Evolutionary conservation across 108 stramenopile species (phyloP).

Genomic region (Cyclostephanos tholiformis): DNA sequence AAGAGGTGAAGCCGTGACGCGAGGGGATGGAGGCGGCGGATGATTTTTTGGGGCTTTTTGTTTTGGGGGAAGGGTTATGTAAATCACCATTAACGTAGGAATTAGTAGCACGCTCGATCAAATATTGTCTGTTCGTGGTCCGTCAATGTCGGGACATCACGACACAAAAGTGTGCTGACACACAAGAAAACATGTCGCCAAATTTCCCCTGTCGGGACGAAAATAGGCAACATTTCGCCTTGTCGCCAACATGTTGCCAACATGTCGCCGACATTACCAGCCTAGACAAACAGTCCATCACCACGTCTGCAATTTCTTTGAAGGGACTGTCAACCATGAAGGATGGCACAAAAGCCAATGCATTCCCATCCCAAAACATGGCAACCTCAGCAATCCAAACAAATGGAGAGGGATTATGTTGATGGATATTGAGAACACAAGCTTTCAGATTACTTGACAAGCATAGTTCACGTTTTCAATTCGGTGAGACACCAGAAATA

Average conservation of each 20-base stretch:
- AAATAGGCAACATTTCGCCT: no score
- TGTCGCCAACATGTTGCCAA: neutral
- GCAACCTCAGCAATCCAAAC: neutral
- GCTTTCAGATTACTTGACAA: neutral
- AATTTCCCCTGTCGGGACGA: no score
- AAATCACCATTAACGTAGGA: no score
- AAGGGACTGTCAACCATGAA: neutral
- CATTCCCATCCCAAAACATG: neutral
- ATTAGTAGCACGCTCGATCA: no score
- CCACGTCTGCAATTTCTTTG: neutral
- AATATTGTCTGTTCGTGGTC: no score
- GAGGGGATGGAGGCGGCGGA: no score
- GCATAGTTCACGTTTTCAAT: constrained; percentile 15
- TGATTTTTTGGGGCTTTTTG: no score
- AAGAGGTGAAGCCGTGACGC: no score
- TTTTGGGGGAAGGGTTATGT: no score
- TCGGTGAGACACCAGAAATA: constrained; percentile 2
- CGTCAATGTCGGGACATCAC: no score
- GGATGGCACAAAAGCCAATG: neutral
- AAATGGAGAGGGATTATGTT: constrained; percentile 12
- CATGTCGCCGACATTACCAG: neutral
- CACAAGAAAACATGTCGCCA: no score
- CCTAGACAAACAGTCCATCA: neutral
- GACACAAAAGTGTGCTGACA: no score
- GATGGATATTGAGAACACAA: constrained; percentile 15